phyloP scores from a whole-genome alignment of 2,329 filamentous ascomycete genomes.

The Polytolypa hystricis region DNA sequence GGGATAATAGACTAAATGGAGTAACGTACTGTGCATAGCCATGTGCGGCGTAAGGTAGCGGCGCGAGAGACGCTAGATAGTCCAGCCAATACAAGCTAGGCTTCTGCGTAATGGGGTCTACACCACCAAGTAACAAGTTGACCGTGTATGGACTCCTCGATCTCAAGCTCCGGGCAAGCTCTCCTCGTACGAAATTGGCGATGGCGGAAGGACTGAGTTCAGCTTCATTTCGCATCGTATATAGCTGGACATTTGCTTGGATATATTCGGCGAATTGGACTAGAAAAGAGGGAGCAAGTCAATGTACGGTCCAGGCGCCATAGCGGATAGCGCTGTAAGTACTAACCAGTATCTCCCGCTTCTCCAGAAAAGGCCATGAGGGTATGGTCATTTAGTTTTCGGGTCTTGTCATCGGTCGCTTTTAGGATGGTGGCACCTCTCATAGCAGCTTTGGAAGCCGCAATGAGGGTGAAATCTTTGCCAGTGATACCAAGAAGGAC shows the following conservation, averaged over 20 bases:
- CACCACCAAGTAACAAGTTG: slow-evolving; percentile 87
- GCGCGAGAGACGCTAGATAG: slow-evolving; percentile 80
- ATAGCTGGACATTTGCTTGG: slow-evolving; percentile 95
- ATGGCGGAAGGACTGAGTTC: slow-evolving; percentile 83
- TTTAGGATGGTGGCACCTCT: slow-evolving; percentile 94
- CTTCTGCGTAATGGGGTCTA: slow-evolving; percentile 83
- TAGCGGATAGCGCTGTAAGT: background rate
- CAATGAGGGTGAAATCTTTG: slow-evolving; percentile 98
- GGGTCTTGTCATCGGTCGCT: slow-evolving; percentile 90
- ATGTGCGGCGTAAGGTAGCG: slow-evolving; percentile 89
- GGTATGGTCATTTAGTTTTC: slow-evolving; percentile 82
- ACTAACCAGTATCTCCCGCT: slow-evolving; percentile 77
- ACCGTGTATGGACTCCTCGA: slow-evolving; percentile 93
- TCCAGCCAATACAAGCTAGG: slow-evolving; percentile 95
- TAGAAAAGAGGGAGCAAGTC: slow-evolving; percentile 27
- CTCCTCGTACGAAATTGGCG: slow-evolving; percentile 84
- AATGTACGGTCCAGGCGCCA: background rate
- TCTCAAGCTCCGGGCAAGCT: slow-evolving; percentile 81
- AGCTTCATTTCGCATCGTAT: slow-evolving; percentile 94
- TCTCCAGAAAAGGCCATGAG: slow-evolving; percentile 93
- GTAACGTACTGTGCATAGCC: slow-evolving; percentile 82
- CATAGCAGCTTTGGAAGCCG: slow-evolving; percentile 96
- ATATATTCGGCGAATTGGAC: slow-evolving; percentile 99
- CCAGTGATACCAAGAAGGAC: slow-evolving; percentile 95
- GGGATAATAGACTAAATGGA: too few relatives aligned